Percentiles rank a stretch among this genome's conserved stretches.
These are phyloP conservation scores for Candida broadrunensis DNA, from an alignment of 805 yeast species.

Conservation along the genomic window DNA sequence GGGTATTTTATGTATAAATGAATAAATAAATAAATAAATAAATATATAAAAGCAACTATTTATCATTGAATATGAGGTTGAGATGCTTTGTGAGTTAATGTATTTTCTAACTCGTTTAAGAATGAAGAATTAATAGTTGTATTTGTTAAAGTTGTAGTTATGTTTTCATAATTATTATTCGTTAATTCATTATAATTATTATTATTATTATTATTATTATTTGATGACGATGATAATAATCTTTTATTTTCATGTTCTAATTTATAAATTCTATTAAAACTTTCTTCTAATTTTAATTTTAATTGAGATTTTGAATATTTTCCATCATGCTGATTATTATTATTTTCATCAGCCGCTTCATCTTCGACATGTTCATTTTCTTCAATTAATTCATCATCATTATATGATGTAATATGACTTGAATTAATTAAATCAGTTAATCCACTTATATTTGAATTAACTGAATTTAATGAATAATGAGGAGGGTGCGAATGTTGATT, in stretches of 20 bases:
- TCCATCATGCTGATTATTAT: constrained; percentile 8
- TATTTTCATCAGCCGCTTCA: constrained; percentile 15
- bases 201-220: not conserved
- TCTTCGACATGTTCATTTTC: constrained; percentile 10
- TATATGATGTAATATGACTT: constrained; percentile 38
- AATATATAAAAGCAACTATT: not conserved
- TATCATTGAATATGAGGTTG: not conserved
- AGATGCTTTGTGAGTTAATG: not conserved
- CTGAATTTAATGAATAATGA: constrained; percentile 52
- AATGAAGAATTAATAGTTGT: not conserved
- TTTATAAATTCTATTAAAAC: constrained; percentile 33
- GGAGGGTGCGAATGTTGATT: constrained; percentile 28
- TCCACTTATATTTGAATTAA: constrained; percentile 47
- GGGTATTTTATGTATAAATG: too few species aligned
- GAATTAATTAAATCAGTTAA: constrained; percentile 46
- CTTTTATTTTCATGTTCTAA: constrained; percentile 25
- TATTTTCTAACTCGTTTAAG: not conserved
- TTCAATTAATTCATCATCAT: constrained; percentile 11
- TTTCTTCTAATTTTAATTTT: constrained; percentile 34
- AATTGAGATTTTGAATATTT: constrained; percentile 31
- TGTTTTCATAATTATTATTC: not conserved
- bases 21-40: not conserved
- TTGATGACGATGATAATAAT: constrained; percentile 8
- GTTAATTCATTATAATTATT: not conserved
- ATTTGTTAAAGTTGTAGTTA: not conserved